Conservation (phyloP, 345 rosid species). For the Fremontodendron californicum region DNA sequence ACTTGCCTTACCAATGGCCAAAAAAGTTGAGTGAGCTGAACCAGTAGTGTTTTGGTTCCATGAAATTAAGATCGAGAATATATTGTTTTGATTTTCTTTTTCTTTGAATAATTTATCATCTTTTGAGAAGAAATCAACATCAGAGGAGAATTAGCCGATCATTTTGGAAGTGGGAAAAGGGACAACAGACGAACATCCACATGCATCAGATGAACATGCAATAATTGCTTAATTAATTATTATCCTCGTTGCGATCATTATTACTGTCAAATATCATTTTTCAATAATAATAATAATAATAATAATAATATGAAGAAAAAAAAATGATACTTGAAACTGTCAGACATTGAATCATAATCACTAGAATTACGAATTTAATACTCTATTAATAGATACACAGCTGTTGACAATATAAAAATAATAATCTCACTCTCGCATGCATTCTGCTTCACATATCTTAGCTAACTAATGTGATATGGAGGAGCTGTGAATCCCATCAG, state of each 20-base stretch:
- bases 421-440: not conserved
- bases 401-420: too few species aligned
- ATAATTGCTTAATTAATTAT: too few species aligned
- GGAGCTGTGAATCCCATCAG: not conserved
- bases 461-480: not conserved
- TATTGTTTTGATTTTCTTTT: not conserved
- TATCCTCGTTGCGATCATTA: constrained; percentile 5
- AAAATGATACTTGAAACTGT: too few species aligned
- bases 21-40: not conserved
- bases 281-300: too few species aligned
- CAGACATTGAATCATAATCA: constrained; percentile 1
- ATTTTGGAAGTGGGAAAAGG: not conserved
- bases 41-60: not conserved
- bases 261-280: too few species aligned
- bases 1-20: not conserved
- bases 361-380: not conserved
- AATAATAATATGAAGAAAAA: too few species aligned
- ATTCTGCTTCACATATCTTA: not conserved
- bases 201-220: constrained; percentile 13
- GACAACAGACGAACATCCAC: constrained; percentile 9
- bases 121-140: not conserved
- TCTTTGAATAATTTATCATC: too few species aligned
- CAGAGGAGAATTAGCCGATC: constrained; percentile 2
- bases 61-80: not conserved
- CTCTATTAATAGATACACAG: too few species aligned